phyloP scores from a whole-genome alignment of 2,329 filamentous ascomycete species.

The Diplocarpon rosae region DNA sequence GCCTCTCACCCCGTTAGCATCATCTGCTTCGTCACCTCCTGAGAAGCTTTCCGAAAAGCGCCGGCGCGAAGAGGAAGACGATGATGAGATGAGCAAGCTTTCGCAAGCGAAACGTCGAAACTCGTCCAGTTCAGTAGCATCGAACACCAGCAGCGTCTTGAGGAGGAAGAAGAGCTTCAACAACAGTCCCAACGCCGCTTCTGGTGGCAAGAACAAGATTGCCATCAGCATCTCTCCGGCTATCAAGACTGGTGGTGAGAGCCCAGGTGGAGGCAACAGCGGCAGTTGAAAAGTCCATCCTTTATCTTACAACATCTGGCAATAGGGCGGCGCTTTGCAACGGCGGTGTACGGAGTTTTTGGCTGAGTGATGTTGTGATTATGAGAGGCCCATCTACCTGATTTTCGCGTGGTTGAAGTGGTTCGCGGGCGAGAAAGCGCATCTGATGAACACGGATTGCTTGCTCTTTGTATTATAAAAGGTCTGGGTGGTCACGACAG shows the following conservation, averaged over 20 bases:
- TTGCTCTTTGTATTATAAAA: slow-evolving; percentile 23
- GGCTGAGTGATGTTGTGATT: slow-evolving; percentile 18
- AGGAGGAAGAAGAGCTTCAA: slow-evolving; percentile 38
- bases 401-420: slow-evolving; percentile 9
- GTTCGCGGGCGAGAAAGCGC: slow-evolving; percentile 10
- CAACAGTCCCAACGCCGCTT: slow-evolving; percentile 28
- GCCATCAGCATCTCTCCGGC: slow-evolving; percentile 44
- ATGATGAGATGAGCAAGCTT: slow-evolving; percentile 82
- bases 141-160: slow-evolving; percentile 22
- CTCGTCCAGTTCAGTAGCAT: slow-evolving; percentile 31
- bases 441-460: slow-evolving; percentile 12
- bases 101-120: slow-evolving; percentile 51
- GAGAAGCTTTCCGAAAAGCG: slow-evolving; percentile 83
- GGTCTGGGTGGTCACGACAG: slow-evolving; percentile 7
- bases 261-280: slow-evolving; percentile 16
- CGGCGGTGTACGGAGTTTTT: slow-evolving; percentile 21
- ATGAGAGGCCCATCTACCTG: slow-evolving; percentile 15
- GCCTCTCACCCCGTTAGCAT: slow-evolving; percentile 6
- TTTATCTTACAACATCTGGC: slow-evolving; percentile 3
- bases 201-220: slow-evolving; percentile 39
- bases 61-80: slow-evolving; percentile 83
- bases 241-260: slow-evolving; percentile 26
- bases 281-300: slow-evolving; percentile 16
- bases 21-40: slow-evolving; percentile 40
- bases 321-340: slow-evolving; percentile 11